A percentile compares a stretch with the other conserved stretches of the same genome.
phyloP scores from a whole-genome alignment of 495 filamentous ascomycete genomes.

The Neurospora sp. region DNA sequence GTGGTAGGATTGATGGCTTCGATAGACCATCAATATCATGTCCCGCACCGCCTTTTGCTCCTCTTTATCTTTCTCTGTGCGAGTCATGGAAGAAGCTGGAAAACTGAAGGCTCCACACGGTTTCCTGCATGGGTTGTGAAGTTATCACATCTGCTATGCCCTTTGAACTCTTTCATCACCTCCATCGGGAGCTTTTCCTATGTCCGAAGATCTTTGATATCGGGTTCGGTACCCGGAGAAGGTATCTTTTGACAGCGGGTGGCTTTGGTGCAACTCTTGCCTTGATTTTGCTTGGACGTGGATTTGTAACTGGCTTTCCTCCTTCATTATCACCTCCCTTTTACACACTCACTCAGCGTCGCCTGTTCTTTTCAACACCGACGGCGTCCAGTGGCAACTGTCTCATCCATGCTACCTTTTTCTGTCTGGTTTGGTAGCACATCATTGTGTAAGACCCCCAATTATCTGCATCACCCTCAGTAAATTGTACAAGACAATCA shows the following conservation, averaged over 20 bases:
- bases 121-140: neutral
- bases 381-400: neutral
- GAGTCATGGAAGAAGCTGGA: neutral
- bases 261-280: neutral
- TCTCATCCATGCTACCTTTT: neutral
- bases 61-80: neutral
- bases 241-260: neutral
- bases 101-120: neutral
- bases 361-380: neutral
- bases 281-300: neutral
- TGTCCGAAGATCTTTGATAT: neutral
- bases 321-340: neutral
- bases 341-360: neutral
- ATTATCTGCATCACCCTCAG: neutral
- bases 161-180: neutral
- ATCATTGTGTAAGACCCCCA: neutral
- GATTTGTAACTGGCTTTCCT: neutral
- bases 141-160: neutral
- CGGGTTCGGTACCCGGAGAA: neutral
- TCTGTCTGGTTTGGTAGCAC: neutral
- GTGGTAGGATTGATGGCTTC: neutral
- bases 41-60: neutral
- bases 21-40: neutral
- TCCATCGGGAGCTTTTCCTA: neutral
- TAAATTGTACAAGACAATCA: neutral